Percentiles rank a stretch among this genome's conserved stretches.
These are phyloP conservation scores for Quercus mongolica DNA, from an alignment of 306 rosid species.

Conservation along the genomic window DNA sequence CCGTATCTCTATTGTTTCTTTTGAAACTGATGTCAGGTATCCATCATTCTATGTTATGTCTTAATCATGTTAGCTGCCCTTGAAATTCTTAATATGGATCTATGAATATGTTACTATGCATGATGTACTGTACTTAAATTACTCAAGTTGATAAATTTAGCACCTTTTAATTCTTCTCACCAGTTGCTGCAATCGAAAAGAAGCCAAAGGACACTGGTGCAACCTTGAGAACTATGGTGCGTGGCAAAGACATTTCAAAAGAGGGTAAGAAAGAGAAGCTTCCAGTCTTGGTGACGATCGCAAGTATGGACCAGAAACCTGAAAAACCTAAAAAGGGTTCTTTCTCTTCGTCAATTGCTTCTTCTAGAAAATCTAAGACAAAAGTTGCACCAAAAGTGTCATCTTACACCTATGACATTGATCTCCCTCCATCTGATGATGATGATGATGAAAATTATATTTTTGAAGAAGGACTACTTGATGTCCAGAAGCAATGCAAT, in stretches of 20 bases:
- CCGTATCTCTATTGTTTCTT: too few species aligned
- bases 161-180: background rate
- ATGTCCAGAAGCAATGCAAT: slow-evolving; percentile 9
- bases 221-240: slow-evolving; percentile 5
- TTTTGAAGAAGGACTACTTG: slow-evolving; percentile 12
- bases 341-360: slow-evolving; percentile 19
- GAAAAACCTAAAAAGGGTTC: slow-evolving; percentile 34
- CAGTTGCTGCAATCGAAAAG: slow-evolving; percentile 18
- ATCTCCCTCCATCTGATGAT: slow-evolving; percentile 48
- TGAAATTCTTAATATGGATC: too few species aligned
- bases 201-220: slow-evolving; percentile 21
- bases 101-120: too few species aligned
- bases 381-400: slow-evolving; percentile 29
- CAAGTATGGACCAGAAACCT: slow-evolving; percentile 44
- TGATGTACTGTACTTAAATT: background rate
- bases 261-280: slow-evolving; percentile 17
- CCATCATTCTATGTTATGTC: too few species aligned
- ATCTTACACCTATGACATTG: slow-evolving; percentile 29
- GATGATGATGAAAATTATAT: slow-evolving; percentile 23
- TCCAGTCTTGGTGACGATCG: slow-evolving; percentile 29
- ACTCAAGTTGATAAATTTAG: background rate
- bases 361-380: slow-evolving; percentile 9
- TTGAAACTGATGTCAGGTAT: too few species aligned
- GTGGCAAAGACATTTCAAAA: slow-evolving; percentile 7
- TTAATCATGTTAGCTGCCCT: too few species aligned